Base-by-base conservation (phyloP, 106 monocot species). In the Allium cepa region DNA sequence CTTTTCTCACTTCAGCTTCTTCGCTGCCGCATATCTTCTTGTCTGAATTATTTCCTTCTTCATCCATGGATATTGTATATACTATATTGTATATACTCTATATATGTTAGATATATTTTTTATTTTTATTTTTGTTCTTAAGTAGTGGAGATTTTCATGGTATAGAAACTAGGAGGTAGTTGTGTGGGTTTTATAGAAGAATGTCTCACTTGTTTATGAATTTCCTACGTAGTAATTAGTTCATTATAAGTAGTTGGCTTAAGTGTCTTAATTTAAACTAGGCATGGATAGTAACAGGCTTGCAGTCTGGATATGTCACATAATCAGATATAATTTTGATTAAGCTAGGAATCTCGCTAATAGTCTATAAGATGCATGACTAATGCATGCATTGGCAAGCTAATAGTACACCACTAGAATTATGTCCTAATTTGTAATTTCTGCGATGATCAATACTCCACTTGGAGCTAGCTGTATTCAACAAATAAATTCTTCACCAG, bases 1-100 rank as follows among this genome's bases (percentile, higher is more conserved):
- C 88, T 64, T 84, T 84, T 63, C 87, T 71, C 27, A 87, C 83
- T 71, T 83, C 87, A 12, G 68, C 70, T 57, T 80, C 80, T 50
- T 83, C 71, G 50, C 57, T 59, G 68, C 64, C 61, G 50, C 53
- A 53, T 14, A 62, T 56, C 13, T 62, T 75, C 75, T 75, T 75
- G 7, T 75, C 69, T 17, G 51, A 50, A 50, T 4, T 58, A 28
- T 11, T 66, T 7, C 7, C 74, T 46, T 60, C 75, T 28, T 67
- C 75, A 46, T 62, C 58, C 69, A 69, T 69, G 69, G 67, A 22
- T 16, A 47, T 27, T 26, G 47, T 9, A 53, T 13, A 16, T 15
- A 22, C 22, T 22, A 22, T 16, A 47, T 27, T 26, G 47, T 9
- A 53, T 13, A 16, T 15, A 53, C 22, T 49, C 16, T 26, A 52